phyloP scores from a whole-genome alignment of 441 rosid genomes.

The Mallotus japonicus region DNA sequence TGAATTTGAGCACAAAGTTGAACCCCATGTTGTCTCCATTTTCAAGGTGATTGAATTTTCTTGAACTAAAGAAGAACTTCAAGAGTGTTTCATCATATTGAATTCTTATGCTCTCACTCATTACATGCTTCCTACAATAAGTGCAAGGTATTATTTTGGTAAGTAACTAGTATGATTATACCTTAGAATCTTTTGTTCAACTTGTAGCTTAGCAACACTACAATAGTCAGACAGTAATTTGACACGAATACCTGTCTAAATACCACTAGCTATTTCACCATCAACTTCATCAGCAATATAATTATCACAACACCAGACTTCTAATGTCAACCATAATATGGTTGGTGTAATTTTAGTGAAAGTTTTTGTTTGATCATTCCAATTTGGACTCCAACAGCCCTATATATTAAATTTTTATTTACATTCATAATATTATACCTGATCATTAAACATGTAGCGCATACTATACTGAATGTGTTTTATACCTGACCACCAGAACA shows the following conservation, averaged over 20 bases:
- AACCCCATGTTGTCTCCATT: not conserved
- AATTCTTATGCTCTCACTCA: not conserved
- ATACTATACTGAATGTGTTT: too few relatives aligned
- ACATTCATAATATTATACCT: too few relatives aligned
- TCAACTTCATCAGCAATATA: not conserved
- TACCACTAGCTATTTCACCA: not conserved
- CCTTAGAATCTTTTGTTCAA: not conserved
- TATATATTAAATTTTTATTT: not conserved
- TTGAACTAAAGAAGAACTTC: not conserved
- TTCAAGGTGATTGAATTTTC: not conserved
- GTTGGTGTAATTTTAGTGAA: not conserved
- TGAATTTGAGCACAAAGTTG: not conserved
- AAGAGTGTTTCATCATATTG: not conserved
- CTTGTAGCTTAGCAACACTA: conserved; percentile 6
- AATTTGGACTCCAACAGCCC: not conserved
- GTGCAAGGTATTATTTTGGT: not conserved
- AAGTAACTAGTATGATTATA: not conserved
- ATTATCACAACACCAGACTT: not conserved
- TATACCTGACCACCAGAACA: too few relatives aligned
- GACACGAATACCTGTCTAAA: too few relatives aligned
- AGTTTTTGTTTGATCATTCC: not conserved
- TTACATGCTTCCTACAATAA: not conserved
- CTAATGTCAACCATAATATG: not conserved
- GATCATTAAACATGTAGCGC: too few relatives aligned
- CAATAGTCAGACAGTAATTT: conserved; percentile 12